These are phyloP conservation scores for Yamadazyma kanchanaburiensis DNA, from an alignment of 1,139 yeast genomes.

Conservation along the genomic window DNA sequence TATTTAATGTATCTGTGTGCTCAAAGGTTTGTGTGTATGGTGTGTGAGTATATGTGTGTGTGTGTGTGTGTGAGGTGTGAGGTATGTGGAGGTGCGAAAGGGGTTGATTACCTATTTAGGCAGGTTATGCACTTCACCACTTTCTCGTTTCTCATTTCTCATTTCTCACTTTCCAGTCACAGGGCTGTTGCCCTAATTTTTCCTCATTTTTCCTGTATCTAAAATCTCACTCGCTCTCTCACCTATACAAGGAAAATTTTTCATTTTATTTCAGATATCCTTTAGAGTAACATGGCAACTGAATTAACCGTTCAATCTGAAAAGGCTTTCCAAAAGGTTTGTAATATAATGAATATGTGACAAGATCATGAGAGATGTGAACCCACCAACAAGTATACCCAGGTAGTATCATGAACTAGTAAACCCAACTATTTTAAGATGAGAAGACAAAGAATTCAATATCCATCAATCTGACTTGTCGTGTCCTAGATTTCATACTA, in stretches of 20 bases:
- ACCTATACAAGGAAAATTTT: conserved; percentile 12
- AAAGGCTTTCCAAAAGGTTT: conserved; percentile 99
- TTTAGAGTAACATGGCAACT: conserved; percentile 76
- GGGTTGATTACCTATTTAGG: too few relatives aligned
- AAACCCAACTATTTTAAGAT: too few relatives aligned
- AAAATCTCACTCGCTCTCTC: conserved; percentile 2
- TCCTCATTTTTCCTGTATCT: conserved; percentile 5
- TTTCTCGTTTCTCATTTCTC: too few relatives aligned
- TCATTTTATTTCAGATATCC: conserved; percentile 8
- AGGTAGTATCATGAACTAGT: too few relatives aligned
- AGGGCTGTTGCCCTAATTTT: conserved; percentile 7
- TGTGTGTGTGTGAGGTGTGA: neutral
- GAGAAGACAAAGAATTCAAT: too few relatives aligned
- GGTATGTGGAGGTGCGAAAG: neutral
- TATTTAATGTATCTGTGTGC: neutral
- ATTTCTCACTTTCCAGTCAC: conserved; percentile 4
- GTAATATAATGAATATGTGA: conserved; percentile 24
- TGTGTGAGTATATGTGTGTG: neutral
- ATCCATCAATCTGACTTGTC: too few relatives aligned
- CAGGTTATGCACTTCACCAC: too few relatives aligned
- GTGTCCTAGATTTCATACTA: conserved; percentile 21
- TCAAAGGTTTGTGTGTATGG: neutral
- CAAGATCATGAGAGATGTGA: too few relatives aligned
- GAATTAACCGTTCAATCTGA: conserved; percentile 99
- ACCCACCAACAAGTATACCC: too few relatives aligned